These are phyloP conservation scores for Chaetomium tenue DNA, from an alignment of 495 filamentous ascomycete genomes.

Conservation along the genomic window DNA sequence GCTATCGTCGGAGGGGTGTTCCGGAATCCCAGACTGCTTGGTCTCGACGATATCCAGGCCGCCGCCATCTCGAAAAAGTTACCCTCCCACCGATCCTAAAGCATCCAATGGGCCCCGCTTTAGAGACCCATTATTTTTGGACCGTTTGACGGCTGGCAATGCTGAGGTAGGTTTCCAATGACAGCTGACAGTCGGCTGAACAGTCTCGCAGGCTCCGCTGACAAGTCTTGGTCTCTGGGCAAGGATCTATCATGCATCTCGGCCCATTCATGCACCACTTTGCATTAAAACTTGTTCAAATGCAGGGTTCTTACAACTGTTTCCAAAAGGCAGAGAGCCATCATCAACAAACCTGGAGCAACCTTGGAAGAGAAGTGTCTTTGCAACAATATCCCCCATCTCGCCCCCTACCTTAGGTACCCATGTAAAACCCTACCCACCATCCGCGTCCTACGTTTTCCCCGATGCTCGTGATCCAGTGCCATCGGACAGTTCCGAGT, in stretches of 20 bases:
- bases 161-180: too few species aligned
- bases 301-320: too few species aligned
- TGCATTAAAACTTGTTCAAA: background rate
- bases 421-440: too few species aligned
- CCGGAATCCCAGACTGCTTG: background rate
- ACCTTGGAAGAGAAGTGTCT: too few species aligned
- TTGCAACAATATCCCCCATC: background rate
- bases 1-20: conserved; percentile 11
- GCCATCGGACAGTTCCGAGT: background rate
- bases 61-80: conserved; percentile 16
- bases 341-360: too few species aligned
- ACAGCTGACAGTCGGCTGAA: conserved; percentile 16
- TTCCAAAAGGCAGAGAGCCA: too few species aligned
- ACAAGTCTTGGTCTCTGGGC: too few species aligned
- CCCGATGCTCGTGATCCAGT: background rate
- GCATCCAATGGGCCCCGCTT: conserved; percentile 2
- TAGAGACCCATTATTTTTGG: too few species aligned
- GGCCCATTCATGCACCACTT: conserved; percentile 8
- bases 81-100: background rate
- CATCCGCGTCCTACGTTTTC: background rate
- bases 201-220: too few species aligned
- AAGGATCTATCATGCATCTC: background rate
- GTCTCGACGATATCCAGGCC: background rate
- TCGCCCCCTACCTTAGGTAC: too few species aligned
- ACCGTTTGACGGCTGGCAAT: too few species aligned